phyloP scores from a whole-genome alignment of 108 stramenopile species.

The Nannochloropsis granulata region DNA sequence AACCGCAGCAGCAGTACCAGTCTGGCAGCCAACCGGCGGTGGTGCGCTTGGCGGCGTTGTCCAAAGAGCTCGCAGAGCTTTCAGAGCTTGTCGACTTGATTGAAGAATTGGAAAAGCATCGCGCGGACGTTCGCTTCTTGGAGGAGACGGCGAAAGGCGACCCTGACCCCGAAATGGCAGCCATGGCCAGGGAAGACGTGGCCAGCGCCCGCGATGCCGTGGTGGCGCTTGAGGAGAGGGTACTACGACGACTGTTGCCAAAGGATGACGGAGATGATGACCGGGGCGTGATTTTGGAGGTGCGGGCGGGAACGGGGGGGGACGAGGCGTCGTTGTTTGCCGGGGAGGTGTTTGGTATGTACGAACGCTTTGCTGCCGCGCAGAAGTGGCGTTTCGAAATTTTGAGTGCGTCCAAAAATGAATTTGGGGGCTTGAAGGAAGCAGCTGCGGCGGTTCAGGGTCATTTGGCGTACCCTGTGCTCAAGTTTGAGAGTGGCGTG shows the following conservation, averaged over 20 bases:
- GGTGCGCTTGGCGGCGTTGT: background rate
- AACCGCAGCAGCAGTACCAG: background rate
- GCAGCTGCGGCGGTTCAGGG: constrained; percentile 60
- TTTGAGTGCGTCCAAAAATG: constrained; percentile 60
- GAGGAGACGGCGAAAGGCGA: background rate
- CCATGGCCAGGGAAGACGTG: constrained; percentile 10
- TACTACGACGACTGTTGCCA: constrained; percentile 1
- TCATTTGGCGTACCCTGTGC: constrained; percentile 62
- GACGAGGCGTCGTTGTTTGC: constrained; percentile 88
- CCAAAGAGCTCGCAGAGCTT: background rate
- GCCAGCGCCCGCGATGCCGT: background rate
- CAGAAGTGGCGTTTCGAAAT: constrained; percentile 66
- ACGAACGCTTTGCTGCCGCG: constrained; percentile 54
- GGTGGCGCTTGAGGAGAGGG: background rate
- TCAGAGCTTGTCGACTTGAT: background rate
- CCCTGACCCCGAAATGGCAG: constrained; percentile 9
- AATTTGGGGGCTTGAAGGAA: constrained; percentile 70
- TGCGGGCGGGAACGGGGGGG: constrained; percentile 90
- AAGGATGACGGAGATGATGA: constrained; percentile 43
- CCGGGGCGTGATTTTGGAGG: constrained; percentile 80
- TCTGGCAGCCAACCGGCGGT: background rate
- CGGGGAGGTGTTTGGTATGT: constrained; percentile 71
- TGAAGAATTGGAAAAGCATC: background rate
- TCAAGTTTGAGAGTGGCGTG: constrained; percentile 84
- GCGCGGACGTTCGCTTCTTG: background rate